Percentiles rank a stretch among this genome's conserved stretches.
phyloP scores from a whole-genome alignment of 495 filamentous ascomycete species.

The Penicillium diatomitis region DNA sequence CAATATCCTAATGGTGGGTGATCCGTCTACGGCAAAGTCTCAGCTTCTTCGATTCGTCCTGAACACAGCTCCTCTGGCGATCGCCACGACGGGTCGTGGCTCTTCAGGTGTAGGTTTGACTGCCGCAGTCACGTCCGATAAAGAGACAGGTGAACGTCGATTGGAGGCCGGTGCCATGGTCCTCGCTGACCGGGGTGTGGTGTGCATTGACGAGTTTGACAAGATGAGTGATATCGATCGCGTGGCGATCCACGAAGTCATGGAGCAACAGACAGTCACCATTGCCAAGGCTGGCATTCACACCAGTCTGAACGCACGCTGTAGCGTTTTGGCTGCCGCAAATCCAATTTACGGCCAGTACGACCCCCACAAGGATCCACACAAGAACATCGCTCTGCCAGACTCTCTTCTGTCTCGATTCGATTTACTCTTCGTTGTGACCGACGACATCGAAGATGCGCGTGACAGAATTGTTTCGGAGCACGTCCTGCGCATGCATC shows the following conservation, averaged over 20 bases:
- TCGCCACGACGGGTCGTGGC: conserved; percentile 93
- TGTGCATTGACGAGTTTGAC: conserved; percentile 99
- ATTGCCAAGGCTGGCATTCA: conserved; percentile 99
- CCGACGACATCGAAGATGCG: conserved; percentile 92
- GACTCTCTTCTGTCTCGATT: conserved; percentile 98
- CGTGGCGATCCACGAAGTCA: conserved; percentile 99
- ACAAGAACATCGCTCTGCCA: conserved; percentile 95
- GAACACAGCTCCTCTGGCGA: conserved; percentile 93
- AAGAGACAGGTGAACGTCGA: conserved; percentile 92
- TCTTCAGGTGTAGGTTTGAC: conserved; percentile 98
- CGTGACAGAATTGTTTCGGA: conserved; percentile 88
- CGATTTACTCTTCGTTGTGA: conserved; percentile 95
- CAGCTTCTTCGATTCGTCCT: conserved; percentile 95
- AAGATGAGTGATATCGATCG: conserved; percentile 99
- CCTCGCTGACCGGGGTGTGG: conserved; percentile 89
- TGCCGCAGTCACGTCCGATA: conserved; percentile 90
- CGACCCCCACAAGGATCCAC: conserved; percentile 95
- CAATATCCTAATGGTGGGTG: conserved; percentile 99
- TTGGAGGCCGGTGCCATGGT: conserved; percentile 99
- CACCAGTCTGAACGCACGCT: conserved; percentile 93
- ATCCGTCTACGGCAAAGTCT: conserved; percentile 97
- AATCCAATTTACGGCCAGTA: conserved; percentile 99
- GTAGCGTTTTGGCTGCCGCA: conserved; percentile 92
- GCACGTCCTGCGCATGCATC: conserved; percentile 95
- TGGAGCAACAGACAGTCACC: conserved; percentile 99